phyloP scores from a whole-genome alignment of 805 yeast species.

The Yamadazyma nakazawae region DNA sequence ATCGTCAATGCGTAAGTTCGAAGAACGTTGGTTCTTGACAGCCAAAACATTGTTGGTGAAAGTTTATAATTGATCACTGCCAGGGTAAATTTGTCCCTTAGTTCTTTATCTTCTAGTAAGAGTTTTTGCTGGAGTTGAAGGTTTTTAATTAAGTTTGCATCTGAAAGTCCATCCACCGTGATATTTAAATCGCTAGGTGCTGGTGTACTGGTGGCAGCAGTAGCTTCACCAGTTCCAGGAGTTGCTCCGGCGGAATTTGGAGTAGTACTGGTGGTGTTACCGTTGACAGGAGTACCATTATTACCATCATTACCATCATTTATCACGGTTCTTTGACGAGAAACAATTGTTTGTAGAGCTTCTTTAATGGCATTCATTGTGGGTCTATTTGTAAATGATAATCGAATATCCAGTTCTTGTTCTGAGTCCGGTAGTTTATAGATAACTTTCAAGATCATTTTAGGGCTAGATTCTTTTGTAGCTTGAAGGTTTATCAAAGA shows the following conservation, averaged over 20 bases:
- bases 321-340: constrained; percentile 57
- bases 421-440: constrained; percentile 37
- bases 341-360: constrained; percentile 63
- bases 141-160: constrained; percentile 59
- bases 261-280: constrained; percentile 9
- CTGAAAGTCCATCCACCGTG: constrained; percentile 25
- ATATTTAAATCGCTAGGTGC: constrained; percentile 15
- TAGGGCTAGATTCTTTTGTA: constrained; percentile 62
- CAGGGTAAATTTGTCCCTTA: constrained; percentile 78
- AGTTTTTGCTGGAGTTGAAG: constrained; percentile 75
- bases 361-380: constrained; percentile 75
- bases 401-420: constrained; percentile 29
- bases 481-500: constrained; percentile 54
- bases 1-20: constrained; percentile 83
- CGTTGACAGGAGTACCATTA: constrained; percentile 3
- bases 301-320: constrained; percentile 38
- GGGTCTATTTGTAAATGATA: constrained; percentile 67
- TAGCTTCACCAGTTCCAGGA: constrained; percentile 4
- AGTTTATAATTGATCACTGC: constrained; percentile 78
- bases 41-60: constrained; percentile 84
- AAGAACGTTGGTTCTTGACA: constrained; percentile 70
- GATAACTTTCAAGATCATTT: constrained; percentile 61
- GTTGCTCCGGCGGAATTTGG: neutral
- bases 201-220: constrained; percentile 4
- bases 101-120: constrained; percentile 60